Base-by-base conservation (phyloP, 345 rosid genomes). In the Eutrema yunnanense region DNA sequence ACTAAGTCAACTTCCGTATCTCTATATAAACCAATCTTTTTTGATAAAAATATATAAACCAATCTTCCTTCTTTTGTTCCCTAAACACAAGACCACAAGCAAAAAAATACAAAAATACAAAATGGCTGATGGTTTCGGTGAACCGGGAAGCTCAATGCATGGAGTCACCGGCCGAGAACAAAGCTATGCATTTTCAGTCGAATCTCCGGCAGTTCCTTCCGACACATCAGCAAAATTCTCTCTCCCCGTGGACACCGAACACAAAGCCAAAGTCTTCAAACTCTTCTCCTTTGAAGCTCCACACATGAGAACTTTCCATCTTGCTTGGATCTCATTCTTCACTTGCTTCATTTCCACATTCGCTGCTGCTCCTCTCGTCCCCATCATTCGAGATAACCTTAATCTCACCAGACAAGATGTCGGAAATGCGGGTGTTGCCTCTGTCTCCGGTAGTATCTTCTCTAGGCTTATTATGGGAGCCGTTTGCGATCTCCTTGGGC, bases 401-500 rank as follows among this genome's bases (percentile, higher is more conserved):
- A 83, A 90, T 46, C 75, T 88, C 8, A 87, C 84, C 9, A 88
- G 86, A 50, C 72, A 58, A 16, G 97, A 87, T 67, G 81, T 87
- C 0, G 98, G 97, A 0, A 93, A 90, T 30, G 98, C 97, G 0
- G 96, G 97, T 16, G 93, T 90, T 33, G 98, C 98, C 6, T 93
- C 98, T 0, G 97, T 93, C 38, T 90, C 98, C 0, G 94, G 97
- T 0, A 87, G 96, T 76, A 93, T 93, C 55, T 89, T 90, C 78
- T 93, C 97, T 6, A 88, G 98, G 88, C 96, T 90, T 4, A 84
- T 62, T n/a, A 90, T 88, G 98, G 98, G 98, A 8, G 98, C 90
- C 0, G 78, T 90, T 13, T 93, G 96, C 37, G 98, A 93, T 77
- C 70, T 90, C 5, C 69, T 90, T 34, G 97, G 98, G 0, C 97